Conservation (phyloP, 805 yeast genomes). For the Ogataea salicorniae region DNA sequence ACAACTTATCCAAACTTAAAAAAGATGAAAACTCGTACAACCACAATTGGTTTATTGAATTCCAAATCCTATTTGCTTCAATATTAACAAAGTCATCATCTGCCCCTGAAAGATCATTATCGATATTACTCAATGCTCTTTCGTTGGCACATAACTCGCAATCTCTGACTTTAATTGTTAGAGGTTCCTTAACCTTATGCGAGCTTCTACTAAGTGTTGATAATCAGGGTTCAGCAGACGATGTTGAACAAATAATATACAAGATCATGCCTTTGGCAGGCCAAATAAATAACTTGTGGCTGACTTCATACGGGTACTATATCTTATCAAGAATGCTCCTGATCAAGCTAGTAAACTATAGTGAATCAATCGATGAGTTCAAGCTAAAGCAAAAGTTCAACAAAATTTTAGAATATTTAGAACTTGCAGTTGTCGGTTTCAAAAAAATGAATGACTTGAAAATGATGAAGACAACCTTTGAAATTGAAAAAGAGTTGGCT, state of each 20-base stretch:
- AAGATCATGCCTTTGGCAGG: conserved; percentile 41
- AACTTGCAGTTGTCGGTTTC: conserved; percentile 41
- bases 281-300: conserved; percentile 34
- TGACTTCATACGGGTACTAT: conserved; percentile 36
- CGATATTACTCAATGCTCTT: conserved; percentile 45
- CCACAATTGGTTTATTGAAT: conserved; percentile 40
- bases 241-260: conserved; percentile 38
- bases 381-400: conserved; percentile 18
- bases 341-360: conserved; percentile 10
- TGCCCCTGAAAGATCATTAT: conserved; percentile 44
- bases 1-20: conserved; percentile 18
- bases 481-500: conserved; percentile 36
- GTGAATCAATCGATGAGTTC: not conserved
- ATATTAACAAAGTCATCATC: conserved; percentile 37
- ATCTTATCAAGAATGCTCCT: conserved; percentile 25
- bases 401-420: conserved; percentile 34
- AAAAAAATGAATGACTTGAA: conserved; percentile 33
- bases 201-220: conserved; percentile 39
- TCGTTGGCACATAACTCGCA: conserved; percentile 44
- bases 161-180: conserved; percentile 38
- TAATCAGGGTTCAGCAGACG: conserved; percentile 23
- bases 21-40: conserved; percentile 27
- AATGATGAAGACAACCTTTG: conserved; percentile 36
- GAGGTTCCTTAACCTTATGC: conserved; percentile 42
- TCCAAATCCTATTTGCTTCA: conserved; percentile 42